Evolutionary conservation across 2,329 filamentous ascomycete genomes (phyloP).

Genomic region (Clarireedia sp.): DNA sequence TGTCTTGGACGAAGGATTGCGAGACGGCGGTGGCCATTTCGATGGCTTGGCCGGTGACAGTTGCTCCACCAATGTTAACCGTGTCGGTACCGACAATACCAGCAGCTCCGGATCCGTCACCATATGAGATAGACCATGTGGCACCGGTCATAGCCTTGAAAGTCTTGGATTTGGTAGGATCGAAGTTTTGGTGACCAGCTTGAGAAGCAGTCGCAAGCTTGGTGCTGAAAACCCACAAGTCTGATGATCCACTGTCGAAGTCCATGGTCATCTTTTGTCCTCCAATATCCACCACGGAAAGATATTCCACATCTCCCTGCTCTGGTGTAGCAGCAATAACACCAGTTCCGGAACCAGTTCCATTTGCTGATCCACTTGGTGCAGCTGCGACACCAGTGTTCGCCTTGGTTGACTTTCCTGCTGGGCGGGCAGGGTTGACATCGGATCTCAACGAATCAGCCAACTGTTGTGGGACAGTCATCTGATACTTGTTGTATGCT

Average conservation of each 20-base stretch:
- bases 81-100: slow-evolving; percentile 31
- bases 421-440: slow-evolving; percentile 7
- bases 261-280: slow-evolving; percentile 29
- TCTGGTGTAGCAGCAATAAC: slow-evolving; percentile 57
- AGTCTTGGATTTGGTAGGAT: slow-evolving; percentile 25
- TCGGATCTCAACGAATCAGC: slow-evolving; percentile 30
- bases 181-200: slow-evolving; percentile 27
- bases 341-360: slow-evolving; percentile 38
- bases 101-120: slow-evolving; percentile 33
- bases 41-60: slow-evolving; percentile 28
- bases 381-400: slow-evolving; percentile 9
- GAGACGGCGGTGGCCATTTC: slow-evolving; percentile 31
- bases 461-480: slow-evolving; percentile 40
- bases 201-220: slow-evolving; percentile 25
- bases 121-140: slow-evolving; percentile 31
- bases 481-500: slow-evolving; percentile 61
- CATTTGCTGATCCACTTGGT: slow-evolving; percentile 18
- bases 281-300: slow-evolving; percentile 25
- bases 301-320: slow-evolving; percentile 30
- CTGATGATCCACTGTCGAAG: slow-evolving; percentile 30
- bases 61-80: slow-evolving; percentile 30
- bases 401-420: slow-evolving; percentile 6
- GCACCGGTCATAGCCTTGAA: slow-evolving; percentile 25
- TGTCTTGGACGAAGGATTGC: slow-evolving; percentile 29
- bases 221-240: slow-evolving; percentile 32